Evolutionary conservation across 2,329 filamentous ascomycete genomes (phyloP), one percentile per base, ranked within the genome.

Genomic region (Ophiosphaerella herpotricha): DNA sequence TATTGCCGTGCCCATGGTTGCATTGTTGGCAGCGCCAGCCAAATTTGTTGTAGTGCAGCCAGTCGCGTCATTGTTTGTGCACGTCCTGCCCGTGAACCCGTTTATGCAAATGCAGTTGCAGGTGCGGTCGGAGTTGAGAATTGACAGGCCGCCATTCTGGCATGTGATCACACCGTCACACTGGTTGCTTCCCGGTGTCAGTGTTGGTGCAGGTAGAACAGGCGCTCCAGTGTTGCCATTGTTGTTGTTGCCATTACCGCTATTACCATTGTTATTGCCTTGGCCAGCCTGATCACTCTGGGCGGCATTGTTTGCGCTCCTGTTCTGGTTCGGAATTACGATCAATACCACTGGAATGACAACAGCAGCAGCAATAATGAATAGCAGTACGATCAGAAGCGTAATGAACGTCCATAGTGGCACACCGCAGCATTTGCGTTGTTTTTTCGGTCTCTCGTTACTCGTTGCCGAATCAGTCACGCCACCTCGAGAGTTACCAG

Each of bases 31-130:
- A 23, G 77, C 71, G 14, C 73, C 71, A 18, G 72, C 57, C 21
- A 78, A 66, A 26, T 68, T 71, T 2, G 77, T 79, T 0, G 80
- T 85, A 6, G 81, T 80, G 62, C 86, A 89, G 39, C 78, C 79
- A 13, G 61, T 64, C 21, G 80, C 75, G 48, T 81, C 80, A 12
- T 77, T 73, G 12, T 74, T 58, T 4, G 73, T 74, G 65, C 87
- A 90, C 13, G 76, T 80, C 1, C 75, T 74, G 18, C 87, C 87
- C 0, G 89, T 92, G 70, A 93, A 97, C 1, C 92, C 91, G 63
- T 94, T 91, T 18, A 87, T 85, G 73, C 93, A 99, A 37, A 97
- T 85, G 70, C 93, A 99, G 11, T 87, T 87, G 74, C 93, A 97
- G 16, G 82, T 77, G 3, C 68, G 69, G 37, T 84, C 82, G 48